phyloP scores from a whole-genome alignment of 805 yeast species.

The Wickerhamomyces ciferrii region DNA sequence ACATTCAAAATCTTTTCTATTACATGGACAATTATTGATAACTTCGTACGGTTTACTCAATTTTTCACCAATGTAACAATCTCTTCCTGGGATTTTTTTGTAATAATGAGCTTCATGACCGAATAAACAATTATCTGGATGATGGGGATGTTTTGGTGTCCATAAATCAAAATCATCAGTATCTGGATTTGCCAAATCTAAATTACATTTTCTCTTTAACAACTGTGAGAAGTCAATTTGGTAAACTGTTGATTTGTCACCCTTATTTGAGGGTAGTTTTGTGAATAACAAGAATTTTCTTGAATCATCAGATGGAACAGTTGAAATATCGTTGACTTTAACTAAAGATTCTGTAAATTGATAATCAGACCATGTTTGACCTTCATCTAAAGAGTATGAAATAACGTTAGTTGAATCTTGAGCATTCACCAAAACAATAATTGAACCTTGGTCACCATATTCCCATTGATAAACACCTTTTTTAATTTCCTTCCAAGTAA shows the following conservation, averaged over 20 bases:
- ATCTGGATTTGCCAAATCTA: conserved; percentile 38
- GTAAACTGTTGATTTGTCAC: conserved; percentile 39
- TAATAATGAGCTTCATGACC: conserved; percentile 64
- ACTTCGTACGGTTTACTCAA: conserved; percentile 51
- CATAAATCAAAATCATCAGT: conserved; percentile 59
- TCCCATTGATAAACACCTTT: conserved; percentile 88
- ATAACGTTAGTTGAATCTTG: conserved; percentile 53
- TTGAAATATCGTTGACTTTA: conserved; percentile 65
- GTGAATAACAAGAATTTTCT: conserved; percentile 68
- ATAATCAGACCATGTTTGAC: conserved; percentile 66
- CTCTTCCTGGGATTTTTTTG: conserved; percentile 49
- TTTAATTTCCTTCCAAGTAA: conserved; percentile 75
- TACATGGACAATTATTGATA: conserved; percentile 71
- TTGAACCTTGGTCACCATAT: conserved; percentile 91
- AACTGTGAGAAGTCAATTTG: conserved; percentile 54
- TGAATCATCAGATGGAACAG: conserved; percentile 90
- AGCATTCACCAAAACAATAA: conserved; percentile 66
- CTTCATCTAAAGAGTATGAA: conserved; percentile 72
- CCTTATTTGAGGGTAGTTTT: conserved; percentile 36
- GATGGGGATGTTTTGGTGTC: conserved; percentile 53
- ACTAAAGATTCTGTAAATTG: conserved; percentile 55
- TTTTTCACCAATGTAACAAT: conserved; percentile 65
- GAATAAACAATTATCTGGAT: conserved; percentile 52
- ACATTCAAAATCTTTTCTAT: conserved; percentile 88
- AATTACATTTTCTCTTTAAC: conserved; percentile 48